phyloP scores from a whole-genome alignment of 768 basidiomycete genomes.

The Termitomyces sp. region DNA sequence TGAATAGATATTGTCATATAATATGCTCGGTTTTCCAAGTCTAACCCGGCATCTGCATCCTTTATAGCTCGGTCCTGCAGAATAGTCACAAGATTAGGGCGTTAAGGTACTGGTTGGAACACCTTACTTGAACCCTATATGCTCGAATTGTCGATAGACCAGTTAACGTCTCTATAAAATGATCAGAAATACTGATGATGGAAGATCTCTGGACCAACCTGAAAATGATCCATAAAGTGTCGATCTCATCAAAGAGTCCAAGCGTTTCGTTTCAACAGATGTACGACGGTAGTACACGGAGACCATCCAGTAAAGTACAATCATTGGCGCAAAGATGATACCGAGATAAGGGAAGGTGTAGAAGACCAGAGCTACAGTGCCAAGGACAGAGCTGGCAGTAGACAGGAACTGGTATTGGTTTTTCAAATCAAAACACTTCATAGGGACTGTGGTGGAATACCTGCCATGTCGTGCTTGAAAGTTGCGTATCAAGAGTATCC shows the following conservation, averaged over 20 bases:
- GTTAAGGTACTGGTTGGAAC: neutral
- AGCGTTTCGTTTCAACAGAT: slow-evolving; percentile 61
- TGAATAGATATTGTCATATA: slow-evolving; percentile 63
- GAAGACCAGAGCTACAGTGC: slow-evolving; percentile 56
- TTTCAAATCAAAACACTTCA: neutral
- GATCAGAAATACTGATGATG: neutral
- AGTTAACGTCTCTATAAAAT: slow-evolving; percentile 49
- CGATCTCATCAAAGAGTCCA: slow-evolving; percentile 63
- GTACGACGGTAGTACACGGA: slow-evolving; percentile 57
- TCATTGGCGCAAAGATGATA: slow-evolving; percentile 55
- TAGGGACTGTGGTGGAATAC: slow-evolving; percentile 18
- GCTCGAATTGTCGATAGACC: slow-evolving; percentile 63
- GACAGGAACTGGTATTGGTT: slow-evolving; percentile 31
- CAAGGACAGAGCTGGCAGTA: slow-evolving; percentile 42
- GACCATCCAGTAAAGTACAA: slow-evolving; percentile 47
- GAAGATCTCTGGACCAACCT: slow-evolving; percentile 28
- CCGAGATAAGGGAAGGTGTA: slow-evolving; percentile 68
- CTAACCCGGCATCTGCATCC: slow-evolving; percentile 49
- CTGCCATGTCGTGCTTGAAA: slow-evolving; percentile 46
- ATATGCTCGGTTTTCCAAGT: slow-evolving; percentile 60
- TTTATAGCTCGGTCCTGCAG: slow-evolving; percentile 43
- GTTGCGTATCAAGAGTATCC: slow-evolving; percentile 49
- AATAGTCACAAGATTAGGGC: neutral
- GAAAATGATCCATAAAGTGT: slow-evolving; percentile 53
- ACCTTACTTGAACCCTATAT: slow-evolving; percentile 46